Evolutionary conservation across 345 rosid species (phyloP).

Genomic region (Odontarrhena argentea): DNA sequence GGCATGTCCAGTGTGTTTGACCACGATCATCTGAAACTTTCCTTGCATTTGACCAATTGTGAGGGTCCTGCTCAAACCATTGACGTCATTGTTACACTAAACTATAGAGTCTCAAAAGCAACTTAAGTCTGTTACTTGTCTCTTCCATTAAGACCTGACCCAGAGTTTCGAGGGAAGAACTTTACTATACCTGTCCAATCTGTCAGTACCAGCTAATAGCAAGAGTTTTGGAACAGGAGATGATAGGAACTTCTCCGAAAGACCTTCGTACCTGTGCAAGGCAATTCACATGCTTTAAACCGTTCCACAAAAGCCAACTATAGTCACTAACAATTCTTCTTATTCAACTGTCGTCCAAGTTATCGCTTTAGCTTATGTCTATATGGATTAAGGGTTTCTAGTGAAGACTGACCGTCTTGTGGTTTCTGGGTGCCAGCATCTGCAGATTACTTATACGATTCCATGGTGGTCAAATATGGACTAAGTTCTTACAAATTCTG

Average conservation of each 20-base stretch:
- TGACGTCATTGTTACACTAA: conserved; percentile 1
- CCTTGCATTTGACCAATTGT: conserved; percentile 99
- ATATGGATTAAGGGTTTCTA: not conserved
- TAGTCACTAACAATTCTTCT: not conserved
- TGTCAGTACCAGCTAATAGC: conserved; percentile 86
- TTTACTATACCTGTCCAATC: conserved; percentile 69
- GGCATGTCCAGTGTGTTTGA: conserved; percentile 95
- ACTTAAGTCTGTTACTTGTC: not conserved
- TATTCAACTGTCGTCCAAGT: not conserved
- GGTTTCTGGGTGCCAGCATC: conserved; percentile 5
- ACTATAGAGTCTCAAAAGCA: not conserved
- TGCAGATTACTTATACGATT: not conserved
- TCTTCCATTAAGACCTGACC: not conserved
- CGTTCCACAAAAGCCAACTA: not conserved
- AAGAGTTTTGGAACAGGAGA: conserved; percentile 84
- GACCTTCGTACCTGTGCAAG: conserved; percentile 93
- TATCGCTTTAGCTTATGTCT: conserved; percentile 2
- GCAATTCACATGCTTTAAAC: conserved; percentile 23
- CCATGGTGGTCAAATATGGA: not conserved
- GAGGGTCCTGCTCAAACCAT: conserved; percentile 56
- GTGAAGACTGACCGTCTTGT: conserved; percentile 7
- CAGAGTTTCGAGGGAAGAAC: not conserved
- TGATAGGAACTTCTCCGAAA: conserved; percentile 84
- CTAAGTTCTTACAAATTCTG: not conserved
- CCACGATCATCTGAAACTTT: conserved; percentile 94